A percentile compares a stretch with the other conserved stretches of the same genome.
Evolutionary conservation across 495 filamentous ascomycete genomes (phyloP).

Genomic region (Neurospora tetrasperma): DNA sequence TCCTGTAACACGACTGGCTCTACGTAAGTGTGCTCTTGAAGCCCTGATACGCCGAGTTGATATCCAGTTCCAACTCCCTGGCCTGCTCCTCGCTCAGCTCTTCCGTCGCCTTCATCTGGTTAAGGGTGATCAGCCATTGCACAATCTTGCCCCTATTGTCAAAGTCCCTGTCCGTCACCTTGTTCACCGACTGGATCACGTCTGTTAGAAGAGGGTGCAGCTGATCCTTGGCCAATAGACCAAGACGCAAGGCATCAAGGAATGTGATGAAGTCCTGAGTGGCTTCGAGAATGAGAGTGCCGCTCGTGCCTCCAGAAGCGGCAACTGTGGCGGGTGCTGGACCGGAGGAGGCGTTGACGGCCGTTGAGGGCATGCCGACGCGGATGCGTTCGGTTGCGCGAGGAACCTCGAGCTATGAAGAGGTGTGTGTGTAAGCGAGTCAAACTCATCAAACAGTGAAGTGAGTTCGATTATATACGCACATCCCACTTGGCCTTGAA

Average conservation of each 20-base stretch:
- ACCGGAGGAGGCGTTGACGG: conserved; percentile 43
- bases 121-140: conserved; percentile 92
- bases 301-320: conserved; percentile 48
- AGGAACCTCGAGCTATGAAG: conserved; percentile 74
- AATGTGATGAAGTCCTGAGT: conserved; percentile 99
- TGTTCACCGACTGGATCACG: conserved; percentile 92
- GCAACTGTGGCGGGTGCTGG: conserved; percentile 33
- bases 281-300: conserved; percentile 68
- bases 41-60: conserved; percentile 81
- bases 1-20: background rate
- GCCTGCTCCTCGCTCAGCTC: conserved; percentile 81
- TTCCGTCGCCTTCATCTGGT: conserved; percentile 93
- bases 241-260: conserved; percentile 83
- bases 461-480: conserved; percentile 21
- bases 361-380: conserved; percentile 67
- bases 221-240: conserved; percentile 86
- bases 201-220: conserved; percentile 88
- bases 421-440: background rate
- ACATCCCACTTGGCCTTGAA: conserved; percentile 93
- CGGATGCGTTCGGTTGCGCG: conserved; percentile 86
- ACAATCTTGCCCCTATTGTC: conserved; percentile 93
- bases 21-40: conserved; percentile 55
- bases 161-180: conserved; percentile 88
- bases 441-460: background rate
- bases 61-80: conserved; percentile 77